These are phyloP conservation scores for Coniochaeta ligniaria DNA, from an alignment of 2,329 filamentous ascomycete species.

Conservation along the genomic window DNA sequence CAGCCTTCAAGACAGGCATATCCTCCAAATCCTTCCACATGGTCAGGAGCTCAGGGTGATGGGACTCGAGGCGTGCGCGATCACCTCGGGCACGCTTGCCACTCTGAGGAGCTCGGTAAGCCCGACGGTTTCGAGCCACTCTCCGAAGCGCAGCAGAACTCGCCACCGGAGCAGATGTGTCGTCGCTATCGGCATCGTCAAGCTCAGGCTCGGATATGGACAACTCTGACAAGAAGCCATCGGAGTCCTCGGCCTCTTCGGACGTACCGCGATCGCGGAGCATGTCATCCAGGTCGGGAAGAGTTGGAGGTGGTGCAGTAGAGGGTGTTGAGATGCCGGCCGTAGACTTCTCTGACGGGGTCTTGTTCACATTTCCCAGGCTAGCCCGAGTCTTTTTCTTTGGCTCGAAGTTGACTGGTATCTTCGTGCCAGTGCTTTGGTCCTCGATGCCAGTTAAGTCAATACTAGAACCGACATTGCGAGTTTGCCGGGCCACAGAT, in stretches of 20 bases:
- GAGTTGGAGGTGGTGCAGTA: background rate
- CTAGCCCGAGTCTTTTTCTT: conserved; percentile 24
- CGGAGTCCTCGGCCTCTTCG: background rate
- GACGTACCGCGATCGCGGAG: background rate
- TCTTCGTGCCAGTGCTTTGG: background rate
- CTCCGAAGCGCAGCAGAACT: conserved; percentile 6
- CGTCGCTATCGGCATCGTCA: conserved; percentile 2
- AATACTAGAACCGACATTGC: background rate
- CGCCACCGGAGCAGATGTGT: background rate
- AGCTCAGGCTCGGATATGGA: background rate
- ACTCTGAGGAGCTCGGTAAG: conserved; percentile 18
- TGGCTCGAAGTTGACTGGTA: conserved; percentile 1
- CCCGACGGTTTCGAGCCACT: conserved; percentile 23
- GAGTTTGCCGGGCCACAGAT: background rate
- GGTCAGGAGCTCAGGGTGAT: conserved; percentile 71
- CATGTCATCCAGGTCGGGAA: background rate
- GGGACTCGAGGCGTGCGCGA: conserved; percentile 60
- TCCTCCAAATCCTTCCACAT: conserved; percentile 79
- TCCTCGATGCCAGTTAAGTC: background rate
- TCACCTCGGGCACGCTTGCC: conserved; percentile 31
- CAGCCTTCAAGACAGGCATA: conserved; percentile 56
- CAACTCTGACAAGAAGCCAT: background rate
- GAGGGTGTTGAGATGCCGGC: background rate
- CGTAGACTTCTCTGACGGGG: background rate
- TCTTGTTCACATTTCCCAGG: background rate